These are phyloP conservation scores for Coemansia sp. DNA, from an alignment of 192 early-diverging fungal genomes.

Conservation along the genomic window DNA sequence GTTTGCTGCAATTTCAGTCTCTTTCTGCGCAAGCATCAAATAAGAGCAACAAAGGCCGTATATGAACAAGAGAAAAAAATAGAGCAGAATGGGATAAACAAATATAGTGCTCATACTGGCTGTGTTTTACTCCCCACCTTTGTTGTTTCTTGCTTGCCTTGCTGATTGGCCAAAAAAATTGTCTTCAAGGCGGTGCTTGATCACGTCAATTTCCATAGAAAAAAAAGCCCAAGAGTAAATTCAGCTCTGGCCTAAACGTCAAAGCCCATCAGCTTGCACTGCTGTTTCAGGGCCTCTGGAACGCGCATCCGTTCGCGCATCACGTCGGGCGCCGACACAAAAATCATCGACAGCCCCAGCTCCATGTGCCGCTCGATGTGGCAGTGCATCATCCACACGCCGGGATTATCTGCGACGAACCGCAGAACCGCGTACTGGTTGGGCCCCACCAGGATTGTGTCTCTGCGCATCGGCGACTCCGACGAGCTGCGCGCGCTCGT, in stretches of 20 bases:
- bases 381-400: conserved; percentile 84
- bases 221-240: too few relatives aligned
- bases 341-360: conserved; percentile 64
- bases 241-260: conserved; percentile 27
- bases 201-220: too few relatives aligned
- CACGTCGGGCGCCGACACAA: conserved; percentile 69
- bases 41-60: neutral
- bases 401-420: conserved; percentile 76
- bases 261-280: conserved; percentile 61
- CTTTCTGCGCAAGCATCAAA: neutral
- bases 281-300: conserved; percentile 53
- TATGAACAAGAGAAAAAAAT: neutral
- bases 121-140: too few relatives aligned
- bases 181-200: too few relatives aligned
- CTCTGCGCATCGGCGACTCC: conserved; percentile 58
- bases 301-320: conserved; percentile 52
- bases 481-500: conserved; percentile 19
- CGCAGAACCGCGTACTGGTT: conserved; percentile 62
- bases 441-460: conserved; percentile 63
- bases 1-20: conserved; percentile 6
- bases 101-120: too few relatives aligned
- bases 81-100: too few relatives aligned
- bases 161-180: too few relatives aligned
- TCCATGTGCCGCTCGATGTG: conserved; percentile 62
- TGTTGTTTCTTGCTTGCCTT: neutral